phyloP scores from a whole-genome alignment of 2,329 filamentous ascomycete genomes.

The Westerdykella sp. region DNA sequence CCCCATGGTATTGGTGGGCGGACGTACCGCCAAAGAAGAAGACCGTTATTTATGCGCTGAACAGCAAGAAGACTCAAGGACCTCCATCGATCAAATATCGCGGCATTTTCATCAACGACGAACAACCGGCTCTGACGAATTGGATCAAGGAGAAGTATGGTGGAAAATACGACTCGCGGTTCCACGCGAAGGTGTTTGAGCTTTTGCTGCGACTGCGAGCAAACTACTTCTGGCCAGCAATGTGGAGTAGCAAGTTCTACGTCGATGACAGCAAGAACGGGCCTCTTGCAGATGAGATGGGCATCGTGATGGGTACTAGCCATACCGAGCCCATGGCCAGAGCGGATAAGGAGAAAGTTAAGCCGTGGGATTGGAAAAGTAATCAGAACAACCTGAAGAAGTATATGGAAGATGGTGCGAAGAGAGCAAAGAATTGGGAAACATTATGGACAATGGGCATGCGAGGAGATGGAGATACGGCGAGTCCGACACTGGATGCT shows the following conservation, averaged over 20 bases:
- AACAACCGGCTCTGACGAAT: slow-evolving; percentile 57
- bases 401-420: slow-evolving; percentile 21
- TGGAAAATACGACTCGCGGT: slow-evolving; percentile 47
- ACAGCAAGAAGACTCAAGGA: slow-evolving; percentile 48
- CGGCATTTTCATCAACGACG: slow-evolving; percentile 64
- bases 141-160: slow-evolving; percentile 53
- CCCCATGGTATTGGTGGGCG: slow-evolving; percentile 62
- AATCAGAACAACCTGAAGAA: slow-evolving; percentile 20
- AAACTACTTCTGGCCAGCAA: slow-evolving; percentile 70
- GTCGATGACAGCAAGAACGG: slow-evolving; percentile 62
- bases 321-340: slow-evolving; percentile 65
- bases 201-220: slow-evolving; percentile 62
- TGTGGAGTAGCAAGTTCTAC: slow-evolving; percentile 66
- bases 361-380: slow-evolving; percentile 24
- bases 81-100: slow-evolving; percentile 59
- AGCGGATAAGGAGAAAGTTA: slow-evolving; percentile 40
- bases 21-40: slow-evolving; percentile 51
- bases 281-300: slow-evolving; percentile 61
- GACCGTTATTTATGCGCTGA: slow-evolving; percentile 50
- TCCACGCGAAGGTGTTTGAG: slow-evolving; percentile 64
- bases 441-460: slow-evolving; percentile 59
- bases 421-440: slow-evolving; percentile 54
- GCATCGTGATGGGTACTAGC: slow-evolving; percentile 63
- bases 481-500: slow-evolving; percentile 24
- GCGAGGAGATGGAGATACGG: slow-evolving; percentile 61